phyloP scores from a whole-genome alignment of 2,329 filamentous ascomycete species.

The Pestalotiopsis sp. region DNA sequence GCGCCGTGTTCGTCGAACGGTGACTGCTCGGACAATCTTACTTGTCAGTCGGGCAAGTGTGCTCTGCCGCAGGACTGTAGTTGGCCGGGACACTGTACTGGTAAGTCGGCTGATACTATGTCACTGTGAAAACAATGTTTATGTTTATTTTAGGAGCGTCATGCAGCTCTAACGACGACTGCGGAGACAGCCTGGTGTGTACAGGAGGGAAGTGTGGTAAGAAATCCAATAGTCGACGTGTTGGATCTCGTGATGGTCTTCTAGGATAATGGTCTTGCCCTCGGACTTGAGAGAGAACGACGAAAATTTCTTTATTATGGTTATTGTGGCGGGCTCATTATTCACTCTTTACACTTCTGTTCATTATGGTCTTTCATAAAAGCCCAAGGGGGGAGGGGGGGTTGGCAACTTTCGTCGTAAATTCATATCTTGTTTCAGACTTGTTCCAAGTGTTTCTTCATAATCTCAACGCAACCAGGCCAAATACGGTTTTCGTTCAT shows the following conservation, averaged over 20 bases:
- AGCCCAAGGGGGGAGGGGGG: neutral
- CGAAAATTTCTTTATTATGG: neutral
- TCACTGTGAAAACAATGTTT: neutral
- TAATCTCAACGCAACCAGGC: neutral
- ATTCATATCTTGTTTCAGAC: neutral
- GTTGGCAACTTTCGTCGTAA: neutral
- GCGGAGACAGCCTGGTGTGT: slow-evolving; percentile 2
- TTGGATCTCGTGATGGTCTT: neutral
- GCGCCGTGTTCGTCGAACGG: neutral
- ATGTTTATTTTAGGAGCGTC: neutral
- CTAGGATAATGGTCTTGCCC: neutral
- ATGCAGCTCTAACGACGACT: neutral
- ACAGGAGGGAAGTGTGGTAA: neutral
- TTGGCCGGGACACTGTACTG: slow-evolving; percentile 2
- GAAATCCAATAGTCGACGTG: neutral
- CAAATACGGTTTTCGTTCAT: neutral
- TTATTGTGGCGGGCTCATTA: neutral
- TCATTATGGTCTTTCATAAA: neutral
- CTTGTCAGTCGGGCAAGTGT: slow-evolving; percentile 1
- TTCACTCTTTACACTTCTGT: neutral
- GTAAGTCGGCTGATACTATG: neutral
- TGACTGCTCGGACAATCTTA: slow-evolving; percentile 2
- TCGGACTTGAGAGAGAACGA: neutral
- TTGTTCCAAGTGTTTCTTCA: neutral
- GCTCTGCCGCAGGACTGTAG: slow-evolving; percentile 2